Evolutionary conservation across 1,284 basidiomycete species (phyloP).

Genomic region (Boletus semigastroideus): DNA sequence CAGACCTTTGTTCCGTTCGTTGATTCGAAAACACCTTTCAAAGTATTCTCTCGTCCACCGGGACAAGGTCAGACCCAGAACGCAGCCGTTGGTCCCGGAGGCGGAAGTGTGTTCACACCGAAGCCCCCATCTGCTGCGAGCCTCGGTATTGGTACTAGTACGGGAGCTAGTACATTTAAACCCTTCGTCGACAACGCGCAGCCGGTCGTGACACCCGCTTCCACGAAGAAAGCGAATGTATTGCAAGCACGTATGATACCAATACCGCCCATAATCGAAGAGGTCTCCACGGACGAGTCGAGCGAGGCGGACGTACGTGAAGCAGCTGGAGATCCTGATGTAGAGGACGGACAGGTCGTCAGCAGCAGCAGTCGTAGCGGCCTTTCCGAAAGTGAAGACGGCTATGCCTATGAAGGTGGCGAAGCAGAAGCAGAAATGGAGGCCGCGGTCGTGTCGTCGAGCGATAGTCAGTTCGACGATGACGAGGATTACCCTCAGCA

Average conservation of each 20-base stretch:
- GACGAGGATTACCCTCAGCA: constrained; percentile 32
- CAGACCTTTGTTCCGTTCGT: constrained; percentile 51
- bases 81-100: constrained; percentile 12
- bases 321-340: constrained; percentile 22
- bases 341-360: constrained; percentile 24
- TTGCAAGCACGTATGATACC: constrained; percentile 22
- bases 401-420: constrained; percentile 30
- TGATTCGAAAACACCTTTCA: constrained; percentile 59
- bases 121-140: constrained; percentile 36
- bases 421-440: constrained; percentile 32
- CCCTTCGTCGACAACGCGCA: constrained; percentile 45
- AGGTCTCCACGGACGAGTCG: constrained; percentile 34
- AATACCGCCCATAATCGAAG: constrained; percentile 26
- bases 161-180: constrained; percentile 35
- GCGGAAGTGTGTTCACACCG: constrained; percentile 41
- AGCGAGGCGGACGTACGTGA: constrained; percentile 29
- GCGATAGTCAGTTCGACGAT: constrained; percentile 36
- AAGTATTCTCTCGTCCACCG: constrained; percentile 68
- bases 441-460: constrained; percentile 33
- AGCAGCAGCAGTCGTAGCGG: constrained; percentile 32
- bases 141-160: constrained; percentile 5
- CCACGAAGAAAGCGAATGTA: constrained; percentile 22
- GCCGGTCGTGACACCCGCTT: constrained; percentile 31
- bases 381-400: constrained; percentile 35
- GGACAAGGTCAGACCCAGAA: constrained; percentile 40